Evolutionary conservation across 306 rosid genomes (phyloP), one percentile per base, ranked within the genome.

Genomic region (Canavalia ensiformis): DNA sequence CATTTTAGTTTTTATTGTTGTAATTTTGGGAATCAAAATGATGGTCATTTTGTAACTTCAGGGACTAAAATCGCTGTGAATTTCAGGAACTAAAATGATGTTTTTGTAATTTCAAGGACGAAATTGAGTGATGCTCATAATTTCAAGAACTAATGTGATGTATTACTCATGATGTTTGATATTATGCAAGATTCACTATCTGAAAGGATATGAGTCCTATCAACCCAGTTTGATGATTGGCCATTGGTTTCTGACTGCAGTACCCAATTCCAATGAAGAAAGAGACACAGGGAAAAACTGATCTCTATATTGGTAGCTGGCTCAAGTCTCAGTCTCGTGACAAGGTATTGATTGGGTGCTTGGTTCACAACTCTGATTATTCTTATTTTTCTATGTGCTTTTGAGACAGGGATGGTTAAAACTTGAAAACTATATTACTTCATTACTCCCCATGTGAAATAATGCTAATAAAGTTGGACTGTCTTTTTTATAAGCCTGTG

Each of bases 281-380:
- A 88, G 99, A 91, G 88, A 95, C 99, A 1, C 90, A 89, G 60
- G 98, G 99, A 85, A 90, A 68, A 49, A 93, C 97, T 18, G 99
- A 95, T 86, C 89, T 88, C 74, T 90, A 86, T 63, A 76, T 95
- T 76, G 84, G 87, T 77, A 90, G 94, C 80, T 95, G 99, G 99
- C 92, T 95, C 31, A 91, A 87, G 84, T 91, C 98, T 72, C 95
- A 90, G 75, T 81, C 89, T 45, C 92, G 97, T 12, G 96, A 95
- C 78, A 95, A 91, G 94, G 99, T 94, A 88, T 59, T 78, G 74
- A 9, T 6, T 44, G 41, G 37, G 2, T 76, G 41, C 72, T 41
- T 49, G 10, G 25, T 60, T 80, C 12, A 49, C 79, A 52, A 60
- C 76, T 65, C 30, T 18, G 73, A 78, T 67, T 51, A 41, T 75